Evolutionary conservation across 2,329 filamentous ascomycete genomes (phyloP).

Genomic region (Huntiella savannae): DNA sequence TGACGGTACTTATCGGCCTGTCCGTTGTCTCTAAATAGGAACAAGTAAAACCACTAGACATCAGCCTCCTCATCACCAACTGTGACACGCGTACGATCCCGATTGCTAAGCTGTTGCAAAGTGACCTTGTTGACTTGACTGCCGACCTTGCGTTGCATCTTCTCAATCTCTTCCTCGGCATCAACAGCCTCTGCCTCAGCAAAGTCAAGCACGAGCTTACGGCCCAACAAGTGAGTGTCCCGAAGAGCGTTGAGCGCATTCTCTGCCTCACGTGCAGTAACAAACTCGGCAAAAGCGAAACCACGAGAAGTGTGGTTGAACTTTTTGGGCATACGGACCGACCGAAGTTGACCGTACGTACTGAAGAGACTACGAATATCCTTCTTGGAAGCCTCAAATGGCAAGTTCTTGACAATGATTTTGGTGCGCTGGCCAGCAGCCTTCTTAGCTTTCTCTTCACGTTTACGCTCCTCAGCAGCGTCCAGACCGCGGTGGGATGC

Average conservation of each 20-base stretch:
- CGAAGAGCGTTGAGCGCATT: constrained; percentile 81
- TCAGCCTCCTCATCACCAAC: constrained; percentile 54
- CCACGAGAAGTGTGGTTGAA: constrained; percentile 76
- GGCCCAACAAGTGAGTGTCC: constrained; percentile 83
- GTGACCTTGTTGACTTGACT: constrained; percentile 80
- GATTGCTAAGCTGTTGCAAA: constrained; percentile 69
- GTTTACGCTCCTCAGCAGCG: constrained; percentile 68
- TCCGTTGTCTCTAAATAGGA: background rate
- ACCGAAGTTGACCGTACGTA: constrained; percentile 79
- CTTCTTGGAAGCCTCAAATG: constrained; percentile 87
- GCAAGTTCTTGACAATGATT: constrained; percentile 94
- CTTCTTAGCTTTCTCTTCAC: constrained; percentile 70
- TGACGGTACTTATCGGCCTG: background rate
- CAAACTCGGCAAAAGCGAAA: constrained; percentile 93
- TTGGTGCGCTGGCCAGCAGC: constrained; percentile 61
- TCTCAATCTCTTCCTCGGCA: constrained; percentile 86
- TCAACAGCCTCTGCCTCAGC: constrained; percentile 76
- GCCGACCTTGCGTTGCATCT: constrained; percentile 91
- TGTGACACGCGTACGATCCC: constrained; percentile 73
- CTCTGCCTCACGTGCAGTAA: constrained; percentile 70
- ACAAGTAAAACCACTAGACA: constrained; percentile 16
- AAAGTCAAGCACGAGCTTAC: constrained; percentile 78
- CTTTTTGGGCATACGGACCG: constrained; percentile 86
- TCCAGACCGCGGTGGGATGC: constrained; percentile 74
- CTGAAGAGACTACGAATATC: constrained; percentile 73